Conservation (phyloP, 768 basidiomycete genomes). For the Russula virescens region DNA sequence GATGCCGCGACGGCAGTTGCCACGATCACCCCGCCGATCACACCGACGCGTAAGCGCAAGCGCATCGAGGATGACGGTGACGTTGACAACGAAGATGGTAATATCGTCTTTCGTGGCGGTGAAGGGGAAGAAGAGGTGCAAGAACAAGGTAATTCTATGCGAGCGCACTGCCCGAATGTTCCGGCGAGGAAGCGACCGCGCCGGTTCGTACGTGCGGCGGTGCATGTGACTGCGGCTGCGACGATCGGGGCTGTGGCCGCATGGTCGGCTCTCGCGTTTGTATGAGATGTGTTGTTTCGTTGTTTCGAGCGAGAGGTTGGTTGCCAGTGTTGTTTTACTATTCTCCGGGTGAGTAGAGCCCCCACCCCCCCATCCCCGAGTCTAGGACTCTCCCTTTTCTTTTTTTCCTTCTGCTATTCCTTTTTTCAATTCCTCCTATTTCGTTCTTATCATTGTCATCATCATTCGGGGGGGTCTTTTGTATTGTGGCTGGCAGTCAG, state of each 20-base stretch:
- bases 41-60: constrained; percentile 21
- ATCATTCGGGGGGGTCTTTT: neutral
- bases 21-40: neutral
- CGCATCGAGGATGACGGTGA: constrained; percentile 35
- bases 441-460: neutral
- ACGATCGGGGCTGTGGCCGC: constrained; percentile 64
- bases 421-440: neutral
- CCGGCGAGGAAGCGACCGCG: constrained; percentile 34
- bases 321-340: neutral
- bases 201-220: constrained; percentile 39
- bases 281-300: neutral
- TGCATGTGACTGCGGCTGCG: constrained; percentile 56
- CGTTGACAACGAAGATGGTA: neutral
- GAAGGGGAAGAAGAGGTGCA: constrained; percentile 8
- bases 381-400: neutral
- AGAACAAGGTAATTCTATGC: constrained; percentile 4
- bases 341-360: neutral
- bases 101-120: neutral
- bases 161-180: constrained; percentile 11
- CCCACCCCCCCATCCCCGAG: neutral
- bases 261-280: constrained; percentile 61
- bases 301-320: neutral
- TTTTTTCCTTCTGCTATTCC: neutral
- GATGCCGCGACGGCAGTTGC: constrained; percentile 20
- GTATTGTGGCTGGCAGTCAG: neutral